Base-by-base conservation (phyloP, 805 yeast species). In the Cyberlindnera xylosilytica region DNA sequence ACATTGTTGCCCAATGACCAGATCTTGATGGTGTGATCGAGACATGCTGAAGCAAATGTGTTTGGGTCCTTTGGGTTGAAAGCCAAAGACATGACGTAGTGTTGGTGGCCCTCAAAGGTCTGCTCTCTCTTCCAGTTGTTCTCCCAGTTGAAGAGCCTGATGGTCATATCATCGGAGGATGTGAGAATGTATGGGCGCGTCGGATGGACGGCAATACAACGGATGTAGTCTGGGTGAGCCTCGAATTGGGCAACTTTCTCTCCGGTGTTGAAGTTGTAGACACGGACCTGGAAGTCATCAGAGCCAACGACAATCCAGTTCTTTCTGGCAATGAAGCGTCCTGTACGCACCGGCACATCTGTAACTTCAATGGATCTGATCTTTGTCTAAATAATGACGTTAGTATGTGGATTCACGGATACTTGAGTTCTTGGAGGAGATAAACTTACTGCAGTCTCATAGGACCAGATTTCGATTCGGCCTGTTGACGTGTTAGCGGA, bases 61-160 rank as follows among this genome's bases (percentile, higher is more conserved):
- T 85, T 89, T 52, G 96, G 88, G 66, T 93, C 99, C 68, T 91
- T 93, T 45, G 99, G 98, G 68, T 93, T 93, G 73, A 93, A 87
- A 35, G 93, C 89, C 40, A 93, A 79, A 41, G 88, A 80, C 96
- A 93, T 89, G 41, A 93, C 90, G 64, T 85, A 93, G 66, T 93
- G 97, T 63, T 81, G 87, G 65, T 93, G 99, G 45, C 99, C 98
- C 66, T 87, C 96, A 62, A 86, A 93, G 28, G 83, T 79, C 64
- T 87, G 97, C 63, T 87, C 93, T 52, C 84, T 68, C 54, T 79
- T 79, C 99, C 99, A 93, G 60, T 78, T 79, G 59, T 81, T 79
- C 43, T 93, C 99, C 99, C 99, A 93, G 65, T 93, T 90, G 98
- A 98, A 93, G 61, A 90, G 74, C 66, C 83, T 88, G 61, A 93